These are phyloP conservation scores for Nakazawaea wyomingensis DNA, from an alignment of 805 yeast species.

Conservation along the genomic window DNA sequence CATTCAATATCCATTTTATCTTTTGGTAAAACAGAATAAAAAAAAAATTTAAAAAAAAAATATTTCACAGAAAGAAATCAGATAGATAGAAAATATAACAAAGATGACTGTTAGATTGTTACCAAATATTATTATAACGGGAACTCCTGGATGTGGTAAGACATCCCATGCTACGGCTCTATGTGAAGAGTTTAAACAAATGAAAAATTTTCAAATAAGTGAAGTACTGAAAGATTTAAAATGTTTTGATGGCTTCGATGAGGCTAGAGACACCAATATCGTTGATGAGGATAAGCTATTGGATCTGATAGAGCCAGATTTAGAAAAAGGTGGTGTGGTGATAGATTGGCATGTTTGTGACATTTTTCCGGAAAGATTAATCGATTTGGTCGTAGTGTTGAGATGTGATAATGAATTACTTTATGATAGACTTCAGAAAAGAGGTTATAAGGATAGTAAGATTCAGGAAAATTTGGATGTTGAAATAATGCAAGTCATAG, in stretches of 20 bases:
- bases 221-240: constrained; percentile 75
- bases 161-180: constrained; percentile 47
- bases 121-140: constrained; percentile 86
- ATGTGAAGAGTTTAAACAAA: constrained; percentile 48
- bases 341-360: constrained; percentile 99
- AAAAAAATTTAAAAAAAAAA: too few relatives aligned
- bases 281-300: constrained; percentile 89
- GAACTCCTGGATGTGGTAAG: constrained; percentile 71
- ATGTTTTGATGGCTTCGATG: constrained; percentile 82
- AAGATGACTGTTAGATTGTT: constrained; percentile 27
- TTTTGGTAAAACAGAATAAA: too few relatives aligned
- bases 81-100: too few relatives aligned
- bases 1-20: not conserved
- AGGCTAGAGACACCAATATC: constrained; percentile 75
- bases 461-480: constrained; percentile 91
- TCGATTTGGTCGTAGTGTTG: constrained; percentile 88
- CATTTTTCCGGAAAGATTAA: constrained; percentile 85
- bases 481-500: constrained; percentile 91
- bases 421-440: constrained; percentile 66
- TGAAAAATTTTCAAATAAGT: constrained; percentile 60
- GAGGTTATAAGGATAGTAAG: constrained; percentile 78
- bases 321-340: constrained; percentile 81
- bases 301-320: constrained; percentile 72
- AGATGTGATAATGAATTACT: constrained; percentile 69
- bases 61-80: too few relatives aligned